Percentiles rank a stretch among this genome's conserved stretches.
These are phyloP conservation scores for Chlorella sp. DNA, from an alignment of 139 green algal genomes.

Conservation along the genomic window DNA sequence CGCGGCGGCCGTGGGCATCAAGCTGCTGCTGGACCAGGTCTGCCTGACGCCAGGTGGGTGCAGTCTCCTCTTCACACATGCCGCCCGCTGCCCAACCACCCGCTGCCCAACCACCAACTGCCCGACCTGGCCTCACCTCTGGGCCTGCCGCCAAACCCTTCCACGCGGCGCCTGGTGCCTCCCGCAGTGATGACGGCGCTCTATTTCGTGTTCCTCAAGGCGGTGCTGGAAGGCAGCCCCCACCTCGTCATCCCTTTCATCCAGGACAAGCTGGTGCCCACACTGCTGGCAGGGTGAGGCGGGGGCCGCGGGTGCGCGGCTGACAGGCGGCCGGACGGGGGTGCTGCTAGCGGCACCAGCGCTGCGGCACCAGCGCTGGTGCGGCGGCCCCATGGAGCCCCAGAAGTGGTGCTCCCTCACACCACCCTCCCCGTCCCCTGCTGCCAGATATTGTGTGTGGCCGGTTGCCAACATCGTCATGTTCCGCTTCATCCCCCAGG, in stretches of 20 bases:
- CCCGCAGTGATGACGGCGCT: not conserved
- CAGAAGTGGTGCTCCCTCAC: not conserved
- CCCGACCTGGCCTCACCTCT: not conserved
- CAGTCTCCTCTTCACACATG: not conserved
- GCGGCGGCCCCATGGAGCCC: not conserved
- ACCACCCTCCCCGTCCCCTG: not conserved
- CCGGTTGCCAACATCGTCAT: slow-evolving; percentile 1
- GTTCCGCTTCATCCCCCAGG: slow-evolving; percentile 2
- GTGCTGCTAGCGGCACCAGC: not conserved
- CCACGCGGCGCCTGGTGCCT: too few relatives aligned
- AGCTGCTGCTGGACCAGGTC: slow-evolving; percentile 22
- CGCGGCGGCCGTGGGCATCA: not conserved
- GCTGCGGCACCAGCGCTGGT: not conserved
- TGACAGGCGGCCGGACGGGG: not conserved
- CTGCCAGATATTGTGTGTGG: not conserved
- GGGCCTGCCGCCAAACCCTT: too few relatives aligned
- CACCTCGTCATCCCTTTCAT: slow-evolving; percentile 15
- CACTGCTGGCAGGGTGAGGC: slow-evolving; percentile 37
- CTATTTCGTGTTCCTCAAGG: slow-evolving; percentile 17
- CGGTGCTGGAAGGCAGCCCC: slow-evolving; percentile 12
- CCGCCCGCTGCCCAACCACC: not conserved
- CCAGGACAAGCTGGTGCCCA: slow-evolving; percentile 23
- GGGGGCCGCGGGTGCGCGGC: not conserved
- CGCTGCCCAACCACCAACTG: not conserved
- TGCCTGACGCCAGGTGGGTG: not conserved